Percentiles rank a stretch among this genome's conserved stretches.
These are phyloP conservation scores for Penstemon barbatus DNA, from an alignment of 257 asterid species.

Conservation along the genomic window DNA sequence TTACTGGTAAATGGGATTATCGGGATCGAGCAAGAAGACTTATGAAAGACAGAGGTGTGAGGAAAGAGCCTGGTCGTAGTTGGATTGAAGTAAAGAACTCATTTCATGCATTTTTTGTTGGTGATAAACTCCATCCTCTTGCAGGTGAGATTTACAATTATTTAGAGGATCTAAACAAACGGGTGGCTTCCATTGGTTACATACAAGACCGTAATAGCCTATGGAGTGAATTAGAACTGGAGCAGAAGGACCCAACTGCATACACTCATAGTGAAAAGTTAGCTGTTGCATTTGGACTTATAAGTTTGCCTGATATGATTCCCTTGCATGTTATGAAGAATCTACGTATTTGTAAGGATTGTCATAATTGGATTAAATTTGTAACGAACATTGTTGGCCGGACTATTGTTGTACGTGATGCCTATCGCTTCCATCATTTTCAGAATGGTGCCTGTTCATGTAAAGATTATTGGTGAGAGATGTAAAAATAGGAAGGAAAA, in stretches of 20 bases:
- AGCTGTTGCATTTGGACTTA: conserved; percentile 78
- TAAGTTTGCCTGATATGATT: conserved; percentile 47
- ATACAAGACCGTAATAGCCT: conserved; percentile 59
- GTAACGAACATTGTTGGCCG: conserved; percentile 55
- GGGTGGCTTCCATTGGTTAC: conserved; percentile 56
- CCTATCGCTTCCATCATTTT: conserved; percentile 90
- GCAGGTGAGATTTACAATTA: conserved; percentile 55
- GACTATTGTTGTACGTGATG: conserved; percentile 67
- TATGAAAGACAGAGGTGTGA: conserved; percentile 79
- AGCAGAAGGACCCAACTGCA: conserved; percentile 61
- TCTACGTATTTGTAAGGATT: conserved; percentile 78
- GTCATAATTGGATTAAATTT: conserved; percentile 80
- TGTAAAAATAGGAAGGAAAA: conserved; percentile 21
- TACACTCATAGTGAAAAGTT: conserved; percentile 77
- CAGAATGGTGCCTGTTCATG: conserved; percentile 73
- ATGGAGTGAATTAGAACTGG: conserved; percentile 71
- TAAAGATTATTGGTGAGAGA: conserved; percentile 71
- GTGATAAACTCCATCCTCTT: conserved; percentile 73
- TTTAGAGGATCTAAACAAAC: conserved; percentile 55
- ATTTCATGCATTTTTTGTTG: conserved; percentile 75
- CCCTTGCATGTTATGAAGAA: conserved; percentile 85
- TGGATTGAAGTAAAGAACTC: conserved; percentile 75
- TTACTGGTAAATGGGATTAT: conserved; percentile 63
- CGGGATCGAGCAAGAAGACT: conserved; percentile 66
- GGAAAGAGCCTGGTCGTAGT: conserved; percentile 90